Evolutionary conservation across 768 basidiomycete species (phyloP).

Genomic region (Trametes sanguinea): DNA sequence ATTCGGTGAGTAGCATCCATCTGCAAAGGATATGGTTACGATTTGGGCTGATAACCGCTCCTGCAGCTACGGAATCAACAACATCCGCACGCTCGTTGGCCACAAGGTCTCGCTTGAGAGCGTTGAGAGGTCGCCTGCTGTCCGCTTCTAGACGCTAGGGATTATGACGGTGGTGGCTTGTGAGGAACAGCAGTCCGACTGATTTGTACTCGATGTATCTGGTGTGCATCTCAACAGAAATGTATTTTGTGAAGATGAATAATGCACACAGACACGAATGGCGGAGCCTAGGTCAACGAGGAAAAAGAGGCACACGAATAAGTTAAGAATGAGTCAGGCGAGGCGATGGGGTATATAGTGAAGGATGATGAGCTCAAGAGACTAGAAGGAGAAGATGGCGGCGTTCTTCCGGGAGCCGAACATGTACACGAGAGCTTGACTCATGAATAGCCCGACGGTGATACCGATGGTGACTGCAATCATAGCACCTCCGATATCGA

Average conservation of each 20-base stretch:
- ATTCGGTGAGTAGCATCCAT: conserved; percentile 67
- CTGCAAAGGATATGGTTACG: background rate
- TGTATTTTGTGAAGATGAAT: conserved; percentile 7
- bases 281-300: background rate
- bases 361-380: background rate
- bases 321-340: background rate
- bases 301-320: background rate
- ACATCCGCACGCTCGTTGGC: conserved; percentile 94
- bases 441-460: conserved; percentile 87
- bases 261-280: background rate
- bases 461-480: conserved; percentile 90
- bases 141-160: conserved; percentile 67
- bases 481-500: conserved; percentile 86
- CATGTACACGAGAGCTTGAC: conserved; percentile 83
- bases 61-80: conserved; percentile 90
- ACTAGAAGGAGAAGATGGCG: conserved; percentile 81
- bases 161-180: background rate
- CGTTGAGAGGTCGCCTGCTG: conserved; percentile 87
- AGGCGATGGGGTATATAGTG: background rate
- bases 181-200: conserved; percentile 2
- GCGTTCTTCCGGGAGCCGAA: conserved; percentile 84
- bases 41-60: background rate
- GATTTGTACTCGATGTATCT: conserved; percentile 8
- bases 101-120: conserved; percentile 93
- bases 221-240: conserved; percentile 7